phyloP scores from a whole-genome alignment of 768 basidiomycete species.

The Kwoniella sp. region DNA sequence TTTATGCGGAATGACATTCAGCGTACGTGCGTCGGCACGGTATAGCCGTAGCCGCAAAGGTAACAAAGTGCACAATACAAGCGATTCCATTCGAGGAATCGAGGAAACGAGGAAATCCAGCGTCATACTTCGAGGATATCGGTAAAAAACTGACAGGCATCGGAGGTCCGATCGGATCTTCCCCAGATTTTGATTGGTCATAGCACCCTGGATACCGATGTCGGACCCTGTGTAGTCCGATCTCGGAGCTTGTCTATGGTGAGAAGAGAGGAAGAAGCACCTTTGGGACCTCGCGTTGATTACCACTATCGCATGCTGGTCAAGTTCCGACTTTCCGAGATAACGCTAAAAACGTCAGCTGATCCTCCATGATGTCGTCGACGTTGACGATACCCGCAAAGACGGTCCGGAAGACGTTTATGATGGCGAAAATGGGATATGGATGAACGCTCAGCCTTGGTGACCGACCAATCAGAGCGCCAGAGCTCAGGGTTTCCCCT shows the following conservation, averaged over 20 bases:
- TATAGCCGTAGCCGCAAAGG: not conserved
- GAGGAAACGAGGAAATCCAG: no score
- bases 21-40: not conserved
- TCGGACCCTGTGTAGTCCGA: not conserved
- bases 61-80: not conserved
- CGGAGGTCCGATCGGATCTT: constrained; percentile 13
- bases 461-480: not conserved
- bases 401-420: constrained; percentile 2
- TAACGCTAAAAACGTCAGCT: not conserved
- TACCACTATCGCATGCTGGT: no score
- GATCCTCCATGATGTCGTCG: not conserved
- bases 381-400: not conserved
- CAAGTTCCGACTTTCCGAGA: not conserved
- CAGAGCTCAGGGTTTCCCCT: not conserved
- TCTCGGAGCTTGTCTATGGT: not conserved
- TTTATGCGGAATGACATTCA: no score
- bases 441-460: not conserved
- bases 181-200: not conserved
- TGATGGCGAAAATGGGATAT: constrained; percentile 3
- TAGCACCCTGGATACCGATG: not conserved
- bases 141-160: not conserved
- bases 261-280: no score
- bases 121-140: not conserved
- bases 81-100: not conserved
- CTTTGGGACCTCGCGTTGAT: no score